Percentiles rank a stretch among this genome's conserved stretches.
These are phyloP conservation scores for Yarrowia keelungensis DNA, from an alignment of 805 yeast species.

Conservation along the genomic window DNA sequence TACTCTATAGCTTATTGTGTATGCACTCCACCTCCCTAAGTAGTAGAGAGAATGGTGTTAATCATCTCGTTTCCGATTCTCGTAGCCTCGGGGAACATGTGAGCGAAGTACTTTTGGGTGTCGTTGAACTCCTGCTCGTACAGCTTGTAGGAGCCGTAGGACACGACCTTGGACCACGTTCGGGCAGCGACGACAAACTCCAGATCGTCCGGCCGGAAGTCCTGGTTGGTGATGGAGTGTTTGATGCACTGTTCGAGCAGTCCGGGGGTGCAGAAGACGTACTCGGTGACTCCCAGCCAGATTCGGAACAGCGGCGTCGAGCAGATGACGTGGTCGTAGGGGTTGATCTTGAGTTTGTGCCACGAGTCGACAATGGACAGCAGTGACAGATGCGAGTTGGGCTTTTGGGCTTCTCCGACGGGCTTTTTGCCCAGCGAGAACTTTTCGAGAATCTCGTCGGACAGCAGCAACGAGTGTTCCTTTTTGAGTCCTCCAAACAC, in stretches of 20 bases:
- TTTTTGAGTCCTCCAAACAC: slow-evolving; percentile 72
- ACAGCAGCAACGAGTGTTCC: slow-evolving; percentile 64
- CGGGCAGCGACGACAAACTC: slow-evolving; percentile 93
- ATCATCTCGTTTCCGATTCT: slow-evolving; percentile 94
- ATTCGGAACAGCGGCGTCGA: slow-evolving; percentile 93
- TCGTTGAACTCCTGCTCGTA: slow-evolving; percentile 76
- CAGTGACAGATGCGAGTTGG: slow-evolving; percentile 88
- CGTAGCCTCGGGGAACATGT: slow-evolving; percentile 88
- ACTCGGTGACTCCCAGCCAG: slow-evolving; percentile 92
- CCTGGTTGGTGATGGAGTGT: slow-evolving; percentile 68
- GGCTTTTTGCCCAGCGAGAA: slow-evolving; percentile 78
- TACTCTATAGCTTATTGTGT: slow-evolving; percentile 1
- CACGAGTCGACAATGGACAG: slow-evolving; percentile 94
- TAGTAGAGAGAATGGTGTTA: slow-evolving; percentile 59
- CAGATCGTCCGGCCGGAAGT: slow-evolving; percentile 86
- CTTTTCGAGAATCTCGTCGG: slow-evolving; percentile 82
- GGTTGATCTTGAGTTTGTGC: slow-evolving; percentile 82
- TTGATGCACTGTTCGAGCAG: slow-evolving; percentile 79
- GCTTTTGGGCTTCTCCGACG: slow-evolving; percentile 62
- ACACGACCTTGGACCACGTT: slow-evolving; percentile 81
- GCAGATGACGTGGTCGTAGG: slow-evolving; percentile 96
- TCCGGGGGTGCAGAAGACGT: slow-evolving; percentile 83
- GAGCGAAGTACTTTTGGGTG: slow-evolving; percentile 83
- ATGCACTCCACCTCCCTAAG: not conserved
- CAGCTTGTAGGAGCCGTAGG: slow-evolving; percentile 73